These are phyloP conservation scores for Trametes gibbosa DNA, from an alignment of 768 basidiomycete species.

Conservation along the genomic window DNA sequence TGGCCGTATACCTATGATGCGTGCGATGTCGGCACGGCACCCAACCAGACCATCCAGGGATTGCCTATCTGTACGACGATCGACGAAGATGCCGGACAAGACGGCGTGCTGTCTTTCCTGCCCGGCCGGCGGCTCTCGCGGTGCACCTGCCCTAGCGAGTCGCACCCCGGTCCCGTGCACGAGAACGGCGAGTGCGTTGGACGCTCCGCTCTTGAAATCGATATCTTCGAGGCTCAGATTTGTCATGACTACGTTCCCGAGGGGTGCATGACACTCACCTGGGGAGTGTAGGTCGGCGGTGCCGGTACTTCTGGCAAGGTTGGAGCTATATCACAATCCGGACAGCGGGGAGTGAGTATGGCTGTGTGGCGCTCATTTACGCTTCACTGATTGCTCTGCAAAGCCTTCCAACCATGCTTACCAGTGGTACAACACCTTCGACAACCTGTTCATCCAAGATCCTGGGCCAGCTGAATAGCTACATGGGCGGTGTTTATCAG, in stretches of 20 bases:
- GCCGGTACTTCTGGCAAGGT: neutral
- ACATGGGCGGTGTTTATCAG: constrained; percentile 76
- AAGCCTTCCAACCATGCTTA: constrained; percentile 80
- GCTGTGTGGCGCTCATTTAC: no score
- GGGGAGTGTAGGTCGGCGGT: constrained; percentile 73
- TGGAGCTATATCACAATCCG: constrained; percentile 60
- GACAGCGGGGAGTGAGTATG: constrained; percentile 69
- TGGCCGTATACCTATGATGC: constrained; percentile 71
- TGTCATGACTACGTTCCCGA: constrained; percentile 43
- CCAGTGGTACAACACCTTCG: constrained; percentile 60
- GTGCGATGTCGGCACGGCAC: constrained; percentile 82
- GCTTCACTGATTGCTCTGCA: neutral
- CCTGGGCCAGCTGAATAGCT: constrained; percentile 56
- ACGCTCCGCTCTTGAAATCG: constrained; percentile 69
- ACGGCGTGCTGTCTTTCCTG: constrained; percentile 52
- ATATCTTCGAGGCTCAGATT: constrained; percentile 60
- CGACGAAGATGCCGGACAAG: constrained; percentile 48
- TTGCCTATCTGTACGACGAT: constrained; percentile 57
- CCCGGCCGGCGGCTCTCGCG: constrained; percentile 33
- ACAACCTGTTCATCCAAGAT: constrained; percentile 58
- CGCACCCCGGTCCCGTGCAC: constrained; percentile 51
- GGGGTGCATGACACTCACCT: constrained; percentile 50
- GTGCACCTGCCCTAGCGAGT: constrained; percentile 48
- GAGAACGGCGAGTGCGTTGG: constrained; percentile 59
- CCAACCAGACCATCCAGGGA: constrained; percentile 76